Evolutionary conservation across 371 early-diverging fungal species (phyloP), one percentile per base, ranked within the genome.

Genomic region (Mortierella sp.): DNA sequence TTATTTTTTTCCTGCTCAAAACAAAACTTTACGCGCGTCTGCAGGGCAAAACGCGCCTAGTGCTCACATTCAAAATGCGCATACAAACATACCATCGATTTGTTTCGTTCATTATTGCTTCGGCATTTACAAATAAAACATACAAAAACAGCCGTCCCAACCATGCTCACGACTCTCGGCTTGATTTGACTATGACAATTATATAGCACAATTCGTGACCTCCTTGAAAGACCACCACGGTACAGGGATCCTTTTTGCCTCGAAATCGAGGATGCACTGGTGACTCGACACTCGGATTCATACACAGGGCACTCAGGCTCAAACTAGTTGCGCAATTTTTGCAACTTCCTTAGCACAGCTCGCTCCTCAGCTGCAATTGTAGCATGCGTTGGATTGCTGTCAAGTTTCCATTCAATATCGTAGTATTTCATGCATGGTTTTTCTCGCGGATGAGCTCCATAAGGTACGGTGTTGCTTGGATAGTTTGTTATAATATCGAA

Each of bases 391-490:
- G 28, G n/a, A 20, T 26, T 54, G 18, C 39, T 59, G 16, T 61
- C 49, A 35, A 8, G 0, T 45, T 39, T 35, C 70, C 62, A 51
- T 20, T 62, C 63, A 10, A 69, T 40, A 55, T 69, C 70, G 45
- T 69, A 69, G 57, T 69, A 62, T 39, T 52, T 63, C 24, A 43
- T 5, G 43, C 63, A 62, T 10, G 49, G 40, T 22, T 37, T 60
- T 55, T 28, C 10, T 69, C 70, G n/a, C 70, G 54, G 57, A 54
- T 62, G 12, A 28, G 51, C n/a, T 43, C 70, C 28, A 45, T 55
- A 55, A 69, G 40, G 14, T 26, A 14, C 40, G 54, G 8, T 67
- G 30, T n/a, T 58, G n/a, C 20, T 22, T 28, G 22, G 60, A 12
- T 5, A 67, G 24, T 12, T 60, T 35, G 32, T 14, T 30, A 28